phyloP scores from a whole-genome alignment of 148 eudicot species.

The Euryodendron excelsum region DNA sequence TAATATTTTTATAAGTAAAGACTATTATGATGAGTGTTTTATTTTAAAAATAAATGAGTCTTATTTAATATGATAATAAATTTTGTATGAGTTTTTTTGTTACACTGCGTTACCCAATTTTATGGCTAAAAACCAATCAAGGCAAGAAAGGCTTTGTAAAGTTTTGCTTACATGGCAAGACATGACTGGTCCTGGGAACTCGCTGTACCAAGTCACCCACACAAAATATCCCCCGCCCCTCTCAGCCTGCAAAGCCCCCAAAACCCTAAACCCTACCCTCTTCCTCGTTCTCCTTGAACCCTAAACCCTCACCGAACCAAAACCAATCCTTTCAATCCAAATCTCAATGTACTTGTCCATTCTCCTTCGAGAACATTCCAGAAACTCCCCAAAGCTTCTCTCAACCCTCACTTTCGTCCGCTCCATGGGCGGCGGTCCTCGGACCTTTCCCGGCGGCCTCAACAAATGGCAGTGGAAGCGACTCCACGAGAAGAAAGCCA shows the following conservation, averaged over 20 bases:
- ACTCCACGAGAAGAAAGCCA: conserved; percentile 81
- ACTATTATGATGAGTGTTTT: no score
- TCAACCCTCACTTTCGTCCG: conserved; percentile 44
- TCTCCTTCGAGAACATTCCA: conserved; percentile 34
- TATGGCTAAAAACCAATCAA: no score
- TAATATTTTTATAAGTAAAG: no score
- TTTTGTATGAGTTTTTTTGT: no score
- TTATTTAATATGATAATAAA: no score
- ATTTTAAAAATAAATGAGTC: no score
- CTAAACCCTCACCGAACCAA: neutral
- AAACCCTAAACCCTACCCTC: conserved; percentile 15
- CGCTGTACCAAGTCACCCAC: no score
- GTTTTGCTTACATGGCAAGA: no score
- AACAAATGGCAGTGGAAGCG: conserved; percentile 98
- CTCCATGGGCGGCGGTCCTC: conserved; percentile 83
- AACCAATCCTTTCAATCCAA: neutral
- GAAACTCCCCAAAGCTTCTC: conserved; percentile 17
- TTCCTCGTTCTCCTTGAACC: neutral
- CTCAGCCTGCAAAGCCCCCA: neutral
- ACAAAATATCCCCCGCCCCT: neutral
- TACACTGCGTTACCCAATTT: no score
- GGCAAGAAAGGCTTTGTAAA: no score
- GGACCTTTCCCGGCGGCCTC: conserved; percentile 90
- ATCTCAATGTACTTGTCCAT: conserved; percentile 28
- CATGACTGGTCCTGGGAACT: no score